Evolutionary conservation across 495 filamentous ascomycete genomes (phyloP).

Genomic region (Achaetomiella virescens): DNA sequence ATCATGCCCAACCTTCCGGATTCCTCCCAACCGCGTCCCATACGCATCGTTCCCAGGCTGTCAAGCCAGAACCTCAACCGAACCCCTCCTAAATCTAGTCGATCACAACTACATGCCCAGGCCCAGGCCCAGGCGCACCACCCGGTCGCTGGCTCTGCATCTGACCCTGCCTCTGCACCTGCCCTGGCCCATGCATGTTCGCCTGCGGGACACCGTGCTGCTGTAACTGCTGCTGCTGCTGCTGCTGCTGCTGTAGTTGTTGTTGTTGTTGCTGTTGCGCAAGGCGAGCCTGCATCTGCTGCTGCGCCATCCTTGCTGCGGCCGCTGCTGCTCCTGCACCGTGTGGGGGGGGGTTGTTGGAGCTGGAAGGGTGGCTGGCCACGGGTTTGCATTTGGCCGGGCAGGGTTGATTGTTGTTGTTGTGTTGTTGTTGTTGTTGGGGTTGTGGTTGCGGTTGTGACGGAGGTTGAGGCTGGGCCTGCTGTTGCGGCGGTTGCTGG

Average conservation of each 20-base stretch:
- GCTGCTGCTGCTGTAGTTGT: conserved; percentile 8
- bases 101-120: conserved; percentile 7
- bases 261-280: conserved; percentile 7
- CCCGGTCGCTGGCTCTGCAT: conserved; percentile 1
- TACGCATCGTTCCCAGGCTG: too few species aligned
- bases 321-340: conserved; percentile 6
- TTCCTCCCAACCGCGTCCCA: too few species aligned
- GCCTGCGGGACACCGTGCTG: conserved; percentile 20
- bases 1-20: too few species aligned
- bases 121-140: neutral
- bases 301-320: neutral
- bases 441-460: conserved; percentile 6
- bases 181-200: neutral
- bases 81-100: neutral
- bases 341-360: neutral
- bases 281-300: neutral
- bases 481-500: conserved; percentile 9
- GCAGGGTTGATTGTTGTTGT: conserved; percentile 1
- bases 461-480: conserved; percentile 6
- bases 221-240: conserved; percentile 16
- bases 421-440: conserved; percentile 5
- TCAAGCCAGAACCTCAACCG: too few species aligned
- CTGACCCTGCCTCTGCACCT: neutral
- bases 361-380: neutral
- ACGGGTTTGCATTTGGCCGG: neutral